Conservation (phyloP, 495 filamentous ascomycete species). For the Aspergillus homomorphus region DNA sequence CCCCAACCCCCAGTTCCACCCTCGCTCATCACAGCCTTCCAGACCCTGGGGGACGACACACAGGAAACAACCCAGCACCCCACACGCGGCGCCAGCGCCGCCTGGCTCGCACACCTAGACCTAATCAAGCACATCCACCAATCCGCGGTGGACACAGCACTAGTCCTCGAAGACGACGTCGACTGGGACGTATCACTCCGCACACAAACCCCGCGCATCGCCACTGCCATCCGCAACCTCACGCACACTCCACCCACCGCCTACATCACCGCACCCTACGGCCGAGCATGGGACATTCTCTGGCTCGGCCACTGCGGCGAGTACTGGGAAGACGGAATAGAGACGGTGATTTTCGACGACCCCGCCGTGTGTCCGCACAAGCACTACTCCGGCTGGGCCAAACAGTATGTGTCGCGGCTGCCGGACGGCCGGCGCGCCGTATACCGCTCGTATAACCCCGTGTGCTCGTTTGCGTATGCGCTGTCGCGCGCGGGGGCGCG, state of each 20-base stretch:
- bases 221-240: conserved; percentile 17
- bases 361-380: conserved; percentile 10
- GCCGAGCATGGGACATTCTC: conserved; percentile 37
- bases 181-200: conserved; percentile 45
- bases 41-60: conserved; percentile 3
- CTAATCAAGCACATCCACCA: conserved; percentile 35
- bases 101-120: conserved; percentile 34
- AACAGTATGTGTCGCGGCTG: conserved; percentile 15
- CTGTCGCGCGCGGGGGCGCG: conserved; percentile 26
- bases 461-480: conserved; percentile 48
- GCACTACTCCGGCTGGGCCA: conserved; percentile 15
- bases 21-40: conserved; percentile 12
- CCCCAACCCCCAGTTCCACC: conserved; percentile 15
- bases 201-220: conserved; percentile 17
- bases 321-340: conserved; percentile 17
- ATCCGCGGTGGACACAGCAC: conserved; percentile 38
- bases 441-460: conserved; percentile 34
- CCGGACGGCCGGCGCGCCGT: conserved; percentile 30
- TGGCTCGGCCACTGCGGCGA: conserved; percentile 44
- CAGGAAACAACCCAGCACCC: too few relatives aligned
- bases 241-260: conserved; percentile 10
- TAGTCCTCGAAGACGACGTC: conserved; percentile 48
- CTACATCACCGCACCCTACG: conserved; percentile 19
- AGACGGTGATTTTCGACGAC: conserved; percentile 17
- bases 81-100: conserved; percentile 14